phyloP scores from a whole-genome alignment of 2,329 filamentous ascomycete species.

The Trichoderma hamatum region DNA sequence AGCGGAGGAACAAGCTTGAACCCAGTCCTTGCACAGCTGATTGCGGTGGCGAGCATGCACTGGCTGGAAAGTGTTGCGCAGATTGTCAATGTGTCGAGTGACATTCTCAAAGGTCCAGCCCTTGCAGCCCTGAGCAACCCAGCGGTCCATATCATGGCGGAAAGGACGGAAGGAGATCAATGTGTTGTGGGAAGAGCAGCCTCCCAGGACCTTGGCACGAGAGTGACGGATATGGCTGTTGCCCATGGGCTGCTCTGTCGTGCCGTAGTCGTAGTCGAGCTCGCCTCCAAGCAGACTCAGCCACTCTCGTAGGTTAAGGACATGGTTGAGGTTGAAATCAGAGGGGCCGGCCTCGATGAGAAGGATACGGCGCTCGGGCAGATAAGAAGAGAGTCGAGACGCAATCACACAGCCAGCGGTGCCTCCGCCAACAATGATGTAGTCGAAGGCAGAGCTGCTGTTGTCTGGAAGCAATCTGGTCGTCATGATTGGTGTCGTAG shows the following conservation, averaged over 20 bases:
- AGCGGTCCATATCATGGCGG: constrained; percentile 82
- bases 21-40: constrained; percentile 90
- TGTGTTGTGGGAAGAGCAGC: constrained; percentile 93
- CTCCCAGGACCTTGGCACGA: constrained; percentile 87
- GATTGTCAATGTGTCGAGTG: constrained; percentile 77
- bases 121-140: constrained; percentile 78
- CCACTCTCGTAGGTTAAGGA: constrained; percentile 87
- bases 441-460: constrained; percentile 74
- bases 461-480: constrained; percentile 67
- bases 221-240: constrained; percentile 93
- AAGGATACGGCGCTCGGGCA: constrained; percentile 79
- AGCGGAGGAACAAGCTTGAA: constrained; percentile 76
- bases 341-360: constrained; percentile 88
- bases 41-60: constrained; percentile 85
- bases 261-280: constrained; percentile 89
- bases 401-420: constrained; percentile 86
- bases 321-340: constrained; percentile 85
- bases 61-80: constrained; percentile 88
- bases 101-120: constrained; percentile 88
- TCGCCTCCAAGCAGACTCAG: constrained; percentile 81
- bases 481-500: constrained; percentile 59
- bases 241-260: constrained; percentile 85
- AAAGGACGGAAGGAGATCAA: constrained; percentile 92
- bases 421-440: constrained; percentile 82
- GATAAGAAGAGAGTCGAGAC: constrained; percentile 76